Evolutionary conservation across 257 asterid species (phyloP).

Genomic region (Solanum corneliomulleri): DNA sequence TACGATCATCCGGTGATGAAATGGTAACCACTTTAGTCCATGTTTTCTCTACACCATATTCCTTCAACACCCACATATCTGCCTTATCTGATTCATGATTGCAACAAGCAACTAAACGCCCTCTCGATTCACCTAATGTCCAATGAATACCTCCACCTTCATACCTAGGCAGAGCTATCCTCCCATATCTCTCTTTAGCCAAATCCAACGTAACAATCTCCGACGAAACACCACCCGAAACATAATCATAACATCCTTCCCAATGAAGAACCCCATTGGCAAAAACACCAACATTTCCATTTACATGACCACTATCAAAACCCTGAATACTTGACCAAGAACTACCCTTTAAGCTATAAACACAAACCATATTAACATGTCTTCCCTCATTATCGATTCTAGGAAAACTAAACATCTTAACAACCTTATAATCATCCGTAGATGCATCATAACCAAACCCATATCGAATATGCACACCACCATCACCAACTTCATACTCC

Average conservation of each 20-base stretch:
- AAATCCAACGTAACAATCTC: slow-evolving; percentile 8
- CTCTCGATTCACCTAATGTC: slow-evolving; percentile 5
- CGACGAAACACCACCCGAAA: neutral
- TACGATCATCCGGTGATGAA: neutral
- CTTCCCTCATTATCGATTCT: neutral
- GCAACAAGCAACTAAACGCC: slow-evolving; percentile 3
- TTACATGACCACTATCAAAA: neutral
- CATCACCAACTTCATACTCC: neutral
- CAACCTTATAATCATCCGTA: slow-evolving; percentile 27
- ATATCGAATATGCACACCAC: neutral
- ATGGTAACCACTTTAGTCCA: slow-evolving; percentile 21
- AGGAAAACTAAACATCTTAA: neutral
- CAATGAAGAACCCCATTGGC: slow-evolving; percentile 19
- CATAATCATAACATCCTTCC: neutral
- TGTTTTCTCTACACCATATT: slow-evolving; percentile 19
- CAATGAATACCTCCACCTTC: neutral
- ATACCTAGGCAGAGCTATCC: neutral
- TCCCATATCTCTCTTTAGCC: neutral
- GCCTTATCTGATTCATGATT: neutral
- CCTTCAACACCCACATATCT: slow-evolving; percentile 32
- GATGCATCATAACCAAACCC: slow-evolving; percentile 27
- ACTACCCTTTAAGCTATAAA: slow-evolving; percentile 10
- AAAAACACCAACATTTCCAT: slow-evolving; percentile 5
- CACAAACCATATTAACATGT: neutral
- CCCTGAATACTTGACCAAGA: slow-evolving; percentile 11